Evolutionary conservation across 2,329 filamentous ascomycete genomes (phyloP).

Genomic region (Calonectria montana): DNA sequence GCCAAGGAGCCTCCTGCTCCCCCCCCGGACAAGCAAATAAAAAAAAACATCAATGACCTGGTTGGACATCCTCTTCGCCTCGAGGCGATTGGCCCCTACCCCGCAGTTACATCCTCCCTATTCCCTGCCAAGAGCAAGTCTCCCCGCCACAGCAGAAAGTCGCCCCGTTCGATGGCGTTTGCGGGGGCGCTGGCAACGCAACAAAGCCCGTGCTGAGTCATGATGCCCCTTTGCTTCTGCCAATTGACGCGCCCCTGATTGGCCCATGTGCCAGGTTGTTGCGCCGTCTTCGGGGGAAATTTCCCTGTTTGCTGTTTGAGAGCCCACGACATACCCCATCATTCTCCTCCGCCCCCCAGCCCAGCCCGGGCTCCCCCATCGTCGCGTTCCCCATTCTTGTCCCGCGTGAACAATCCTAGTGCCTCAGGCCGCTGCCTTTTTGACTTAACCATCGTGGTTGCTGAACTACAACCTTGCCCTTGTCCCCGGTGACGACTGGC

Average conservation of each 20-base stretch:
- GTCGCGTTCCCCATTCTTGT: conserved; percentile 27
- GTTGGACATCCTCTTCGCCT: background rate
- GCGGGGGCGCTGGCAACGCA: conserved; percentile 14
- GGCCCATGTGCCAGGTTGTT: background rate
- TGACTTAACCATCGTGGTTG: conserved; percentile 15
- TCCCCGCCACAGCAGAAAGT: conserved; percentile 23
- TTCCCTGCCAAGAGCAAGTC: conserved; percentile 15
- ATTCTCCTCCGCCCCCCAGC: background rate
- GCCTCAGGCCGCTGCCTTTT: conserved; percentile 23
- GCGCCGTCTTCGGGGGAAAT: conserved; percentile 32
- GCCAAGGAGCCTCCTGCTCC: background rate
- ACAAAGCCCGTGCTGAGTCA: conserved; percentile 24
- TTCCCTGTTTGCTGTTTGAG: conserved; percentile 36
- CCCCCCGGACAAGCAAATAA: background rate
- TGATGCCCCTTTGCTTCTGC: conserved; percentile 5
- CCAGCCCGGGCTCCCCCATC: conserved; percentile 8
- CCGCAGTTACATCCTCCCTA: conserved; percentile 20
- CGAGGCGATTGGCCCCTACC: conserved; percentile 15
- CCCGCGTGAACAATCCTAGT: conserved; percentile 28
- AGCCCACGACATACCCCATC: conserved; percentile 10
- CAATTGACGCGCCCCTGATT: conserved; percentile 21
- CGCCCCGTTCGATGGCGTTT: conserved; percentile 26
- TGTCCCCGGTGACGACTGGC: background rate
- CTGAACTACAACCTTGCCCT: conserved; percentile 9
- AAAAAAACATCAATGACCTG: background rate